A percentile compares a stretch with the other conserved stretches of the same genome.
These are phyloP conservation scores for Chlamydomonas schloesseri DNA, from an alignment of 139 green algal genomes.

Conservation along the genomic window DNA sequence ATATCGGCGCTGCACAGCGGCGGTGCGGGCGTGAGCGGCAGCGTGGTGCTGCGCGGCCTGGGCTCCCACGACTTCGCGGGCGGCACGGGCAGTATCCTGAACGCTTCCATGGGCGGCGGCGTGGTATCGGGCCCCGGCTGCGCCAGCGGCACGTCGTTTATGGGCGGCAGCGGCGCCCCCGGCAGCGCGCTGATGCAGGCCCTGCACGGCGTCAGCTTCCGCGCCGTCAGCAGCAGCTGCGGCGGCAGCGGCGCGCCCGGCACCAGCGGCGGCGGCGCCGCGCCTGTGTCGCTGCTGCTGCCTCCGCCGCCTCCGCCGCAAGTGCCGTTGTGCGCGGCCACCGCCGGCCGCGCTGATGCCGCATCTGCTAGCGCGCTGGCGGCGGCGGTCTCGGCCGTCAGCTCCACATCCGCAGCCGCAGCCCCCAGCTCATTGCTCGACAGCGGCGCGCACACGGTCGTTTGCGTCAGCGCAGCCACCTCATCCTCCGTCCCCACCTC, in stretches of 20 bases:
- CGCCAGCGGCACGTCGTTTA: background rate
- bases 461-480: background rate
- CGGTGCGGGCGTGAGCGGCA: background rate
- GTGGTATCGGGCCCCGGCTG: background rate
- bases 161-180: background rate
- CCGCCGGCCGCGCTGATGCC: background rate
- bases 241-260: background rate
- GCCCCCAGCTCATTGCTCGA: background rate
- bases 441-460: background rate
- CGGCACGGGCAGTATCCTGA: background rate
- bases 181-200: background rate
- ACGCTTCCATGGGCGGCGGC: background rate
- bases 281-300: background rate
- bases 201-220: background rate
- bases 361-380: background rate
- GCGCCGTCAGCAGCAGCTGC: background rate
- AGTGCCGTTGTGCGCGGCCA: constrained; percentile 12
- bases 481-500: background rate
- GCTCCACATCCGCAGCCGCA: background rate
- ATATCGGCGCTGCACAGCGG: background rate
- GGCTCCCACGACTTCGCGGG: background rate
- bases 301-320: constrained; percentile 32
- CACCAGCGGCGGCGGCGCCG: background rate
- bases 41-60: background rate
- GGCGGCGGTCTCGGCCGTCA: background rate